These are phyloP conservation scores for Acarospora socialis DNA, from an alignment of 2,329 filamentous ascomycete genomes.

Conservation along the genomic window DNA sequence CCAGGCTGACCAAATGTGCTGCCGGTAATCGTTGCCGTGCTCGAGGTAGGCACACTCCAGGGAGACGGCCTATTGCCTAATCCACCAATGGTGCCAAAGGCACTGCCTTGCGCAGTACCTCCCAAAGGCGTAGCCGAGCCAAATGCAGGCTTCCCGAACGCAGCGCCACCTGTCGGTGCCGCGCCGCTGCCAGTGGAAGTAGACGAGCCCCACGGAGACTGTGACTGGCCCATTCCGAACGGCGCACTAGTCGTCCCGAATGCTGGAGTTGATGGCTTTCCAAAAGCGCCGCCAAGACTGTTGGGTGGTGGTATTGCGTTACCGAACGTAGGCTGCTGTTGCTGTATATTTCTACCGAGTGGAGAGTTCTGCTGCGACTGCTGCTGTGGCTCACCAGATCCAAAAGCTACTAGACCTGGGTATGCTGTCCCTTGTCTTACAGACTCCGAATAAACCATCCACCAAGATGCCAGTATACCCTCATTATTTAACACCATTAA, in stretches of 20 bases:
- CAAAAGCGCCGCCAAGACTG: constrained; percentile 13
- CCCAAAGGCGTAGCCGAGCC: constrained; percentile 17
- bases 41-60: constrained; percentile 8
- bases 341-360: constrained; percentile 6
- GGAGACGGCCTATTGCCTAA: constrained; percentile 11
- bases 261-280: constrained; percentile 18
- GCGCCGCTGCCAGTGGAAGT: background rate
- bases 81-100: constrained; percentile 10
- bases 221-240: constrained; percentile 13
- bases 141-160: constrained; percentile 18
- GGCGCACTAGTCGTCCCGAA: constrained; percentile 17
- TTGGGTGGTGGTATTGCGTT: constrained; percentile 2
- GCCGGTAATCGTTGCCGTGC: constrained; percentile 1
- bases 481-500: constrained; percentile 80
- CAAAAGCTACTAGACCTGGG: constrained; percentile 47
- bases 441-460: constrained; percentile 80
- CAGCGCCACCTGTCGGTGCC: constrained; percentile 3
- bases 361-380: constrained; percentile 13
- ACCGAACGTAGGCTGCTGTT: constrained; percentile 18
- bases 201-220: constrained; percentile 8
- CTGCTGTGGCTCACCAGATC: constrained; percentile 16
- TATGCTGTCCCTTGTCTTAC: constrained; percentile 62
- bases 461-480: constrained; percentile 74
- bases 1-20: constrained; percentile 9
- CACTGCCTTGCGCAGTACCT: constrained; percentile 2